A percentile compares a stretch with the other conserved stretches of the same genome.
Evolutionary conservation across 441 rosid genomes (phyloP).

Genomic region (Gossypium davidsonii): DNA sequence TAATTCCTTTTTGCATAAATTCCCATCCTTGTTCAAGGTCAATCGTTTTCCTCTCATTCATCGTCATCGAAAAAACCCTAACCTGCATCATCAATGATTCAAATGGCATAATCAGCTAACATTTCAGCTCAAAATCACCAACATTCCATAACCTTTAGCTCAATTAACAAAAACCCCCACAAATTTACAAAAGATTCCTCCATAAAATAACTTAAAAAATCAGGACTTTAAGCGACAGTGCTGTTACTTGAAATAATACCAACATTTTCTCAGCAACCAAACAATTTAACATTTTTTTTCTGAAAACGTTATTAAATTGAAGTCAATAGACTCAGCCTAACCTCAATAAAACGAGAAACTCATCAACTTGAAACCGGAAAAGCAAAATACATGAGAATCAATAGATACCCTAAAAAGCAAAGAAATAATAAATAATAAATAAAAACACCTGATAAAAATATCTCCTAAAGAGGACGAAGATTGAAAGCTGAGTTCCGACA

Average conservation of each 20-base stretch:
- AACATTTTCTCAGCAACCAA: not conserved
- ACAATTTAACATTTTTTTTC: not conserved
- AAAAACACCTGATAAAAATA: not conserved
- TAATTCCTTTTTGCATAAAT: constrained; percentile 41
- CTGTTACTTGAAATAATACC: not conserved
- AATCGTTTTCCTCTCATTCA: constrained; percentile 38
- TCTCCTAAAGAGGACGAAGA: not conserved
- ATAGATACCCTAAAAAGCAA: not conserved
- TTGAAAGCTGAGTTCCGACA: constrained; percentile 8
- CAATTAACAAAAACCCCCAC: constrained; percentile 2
- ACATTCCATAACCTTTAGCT: not conserved
- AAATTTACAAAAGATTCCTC: not conserved
- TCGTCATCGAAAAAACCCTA: constrained; percentile 26
- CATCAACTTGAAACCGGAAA: not conserved
- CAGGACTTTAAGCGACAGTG: not conserved
- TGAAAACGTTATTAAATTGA: not conserved
- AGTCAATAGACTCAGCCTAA: not conserved
- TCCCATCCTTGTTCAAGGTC: constrained; percentile 47
- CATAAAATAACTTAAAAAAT: not conserved
- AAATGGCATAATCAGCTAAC: not conserved
- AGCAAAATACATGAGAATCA: not conserved
- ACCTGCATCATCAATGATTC: constrained; percentile 11
- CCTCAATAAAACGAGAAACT: not conserved
- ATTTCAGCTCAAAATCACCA: not conserved
- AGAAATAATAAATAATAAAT: not conserved